Evolutionary conservation across 164 flowering plant genomes (phyloP).

Genomic region (Vitis cinerea): DNA sequence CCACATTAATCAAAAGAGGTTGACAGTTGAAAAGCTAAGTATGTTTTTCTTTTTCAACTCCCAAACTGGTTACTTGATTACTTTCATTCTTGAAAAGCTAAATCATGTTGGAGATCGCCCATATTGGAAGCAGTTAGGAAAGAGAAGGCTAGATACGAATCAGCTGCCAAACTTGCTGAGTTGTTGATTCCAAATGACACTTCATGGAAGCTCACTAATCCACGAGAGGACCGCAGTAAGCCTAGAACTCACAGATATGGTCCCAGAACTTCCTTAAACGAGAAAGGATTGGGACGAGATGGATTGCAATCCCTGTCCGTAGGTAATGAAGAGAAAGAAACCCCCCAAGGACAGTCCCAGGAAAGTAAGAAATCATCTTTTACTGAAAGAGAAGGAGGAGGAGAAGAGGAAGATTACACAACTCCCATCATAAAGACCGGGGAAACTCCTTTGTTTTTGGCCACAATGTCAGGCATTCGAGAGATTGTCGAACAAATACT

Average conservation of each 20-base stretch:
- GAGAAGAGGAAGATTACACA: background rate
- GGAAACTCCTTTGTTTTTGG: slow-evolving; percentile 15
- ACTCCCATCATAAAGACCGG: background rate
- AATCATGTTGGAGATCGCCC: background rate
- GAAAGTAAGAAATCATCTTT: too few species aligned
- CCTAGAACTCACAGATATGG: background rate
- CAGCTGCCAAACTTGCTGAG: background rate
- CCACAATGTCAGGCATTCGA: slow-evolving; percentile 7
- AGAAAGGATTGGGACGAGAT: too few species aligned
- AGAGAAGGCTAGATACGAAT: background rate
- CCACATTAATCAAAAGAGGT: too few species aligned
- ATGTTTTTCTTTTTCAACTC: too few species aligned
- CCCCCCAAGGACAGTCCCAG: background rate
- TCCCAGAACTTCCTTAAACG: background rate
- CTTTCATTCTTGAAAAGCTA: too few species aligned
- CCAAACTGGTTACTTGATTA: too few species aligned
- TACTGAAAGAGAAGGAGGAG: background rate
- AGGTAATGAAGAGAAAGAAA: background rate
- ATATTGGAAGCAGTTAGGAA: background rate
- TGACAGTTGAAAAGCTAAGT: too few species aligned
- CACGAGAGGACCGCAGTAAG: background rate
- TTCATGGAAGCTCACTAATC: background rate
- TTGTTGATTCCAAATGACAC: slow-evolving; percentile 1
- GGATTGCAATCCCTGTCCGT: background rate
- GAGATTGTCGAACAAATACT: slow-evolving; percentile 15